phyloP scores from a whole-genome alignment of 2,329 filamentous ascomycete genomes.

The Phaeosphaeria sp. region DNA sequence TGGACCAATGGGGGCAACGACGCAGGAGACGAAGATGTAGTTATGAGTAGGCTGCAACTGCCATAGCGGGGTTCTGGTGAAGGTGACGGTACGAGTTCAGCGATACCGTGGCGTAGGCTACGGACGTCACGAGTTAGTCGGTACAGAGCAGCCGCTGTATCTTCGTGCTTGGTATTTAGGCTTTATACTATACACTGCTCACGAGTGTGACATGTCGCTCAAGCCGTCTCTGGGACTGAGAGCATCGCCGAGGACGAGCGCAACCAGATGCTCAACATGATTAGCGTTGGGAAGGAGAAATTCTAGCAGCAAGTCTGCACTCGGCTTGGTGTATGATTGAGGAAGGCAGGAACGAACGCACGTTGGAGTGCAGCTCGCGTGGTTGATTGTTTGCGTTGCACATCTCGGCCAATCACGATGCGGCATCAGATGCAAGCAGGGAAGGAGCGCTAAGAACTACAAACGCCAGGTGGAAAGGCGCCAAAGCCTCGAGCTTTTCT shows the following conservation, averaged over 20 bases:
- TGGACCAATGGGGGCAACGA: background rate
- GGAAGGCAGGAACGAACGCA: background rate
- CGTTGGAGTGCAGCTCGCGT: background rate
- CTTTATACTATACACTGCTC: background rate
- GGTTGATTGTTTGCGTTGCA: background rate
- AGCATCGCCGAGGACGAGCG: background rate
- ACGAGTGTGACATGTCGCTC: background rate
- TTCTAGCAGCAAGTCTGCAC: background rate
- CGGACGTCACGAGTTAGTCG: background rate
- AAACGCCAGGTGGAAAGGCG: slow-evolving; percentile 1
- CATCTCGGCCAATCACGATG: background rate
- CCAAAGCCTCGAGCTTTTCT: background rate
- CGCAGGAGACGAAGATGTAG: background rate
- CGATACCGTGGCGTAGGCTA: background rate
- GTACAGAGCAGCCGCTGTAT: background rate
- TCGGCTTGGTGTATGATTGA: background rate
- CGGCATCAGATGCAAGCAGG: background rate
- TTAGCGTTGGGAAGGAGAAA: background rate
- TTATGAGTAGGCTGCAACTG: background rate
- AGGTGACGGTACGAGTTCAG: background rate
- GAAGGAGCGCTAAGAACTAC: background rate
- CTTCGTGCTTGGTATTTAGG: background rate
- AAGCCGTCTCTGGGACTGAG: background rate
- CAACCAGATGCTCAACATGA: background rate
- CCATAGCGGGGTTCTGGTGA: background rate